Conservation (phyloP, 2,329 filamentous ascomycete genomes). For the Lanzia echinophila region DNA sequence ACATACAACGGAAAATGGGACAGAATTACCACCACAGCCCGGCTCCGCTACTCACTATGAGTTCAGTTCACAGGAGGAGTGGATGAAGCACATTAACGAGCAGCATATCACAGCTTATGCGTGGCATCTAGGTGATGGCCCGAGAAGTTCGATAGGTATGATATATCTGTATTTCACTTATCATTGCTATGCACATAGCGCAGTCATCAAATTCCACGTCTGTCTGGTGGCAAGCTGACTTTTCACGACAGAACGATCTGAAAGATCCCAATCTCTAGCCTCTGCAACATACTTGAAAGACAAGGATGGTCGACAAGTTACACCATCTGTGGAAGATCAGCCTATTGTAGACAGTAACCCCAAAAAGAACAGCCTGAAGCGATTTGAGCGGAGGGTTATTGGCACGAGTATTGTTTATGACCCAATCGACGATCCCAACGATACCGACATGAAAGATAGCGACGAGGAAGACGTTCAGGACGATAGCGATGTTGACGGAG, state of each 20-base stretch:
- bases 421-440: constrained; percentile 1
- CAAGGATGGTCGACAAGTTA: constrained; percentile 47
- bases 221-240: neutral
- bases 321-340: constrained; percentile 49
- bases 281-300: constrained; percentile 43
- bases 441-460: neutral
- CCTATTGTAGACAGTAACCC: constrained; percentile 38
- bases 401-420: constrained; percentile 11
- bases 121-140: constrained; percentile 57
- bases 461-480: neutral
- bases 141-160: constrained; percentile 30
- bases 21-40: constrained; percentile 10
- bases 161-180: neutral
- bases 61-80: constrained; percentile 27
- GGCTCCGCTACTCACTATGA: neutral
- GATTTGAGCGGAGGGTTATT: constrained; percentile 15
- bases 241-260: constrained; percentile 7
- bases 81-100: constrained; percentile 46
- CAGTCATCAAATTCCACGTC: neutral
- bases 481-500: neutral
- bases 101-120: constrained; percentile 46
- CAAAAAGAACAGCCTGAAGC: constrained; percentile 19
- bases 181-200: neutral
- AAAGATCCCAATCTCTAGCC: neutral
- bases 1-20: constrained; percentile 13